These are phyloP conservation scores for Claviceps purpurea DNA, from an alignment of 2,329 filamentous ascomycete species.

Conservation along the genomic window DNA sequence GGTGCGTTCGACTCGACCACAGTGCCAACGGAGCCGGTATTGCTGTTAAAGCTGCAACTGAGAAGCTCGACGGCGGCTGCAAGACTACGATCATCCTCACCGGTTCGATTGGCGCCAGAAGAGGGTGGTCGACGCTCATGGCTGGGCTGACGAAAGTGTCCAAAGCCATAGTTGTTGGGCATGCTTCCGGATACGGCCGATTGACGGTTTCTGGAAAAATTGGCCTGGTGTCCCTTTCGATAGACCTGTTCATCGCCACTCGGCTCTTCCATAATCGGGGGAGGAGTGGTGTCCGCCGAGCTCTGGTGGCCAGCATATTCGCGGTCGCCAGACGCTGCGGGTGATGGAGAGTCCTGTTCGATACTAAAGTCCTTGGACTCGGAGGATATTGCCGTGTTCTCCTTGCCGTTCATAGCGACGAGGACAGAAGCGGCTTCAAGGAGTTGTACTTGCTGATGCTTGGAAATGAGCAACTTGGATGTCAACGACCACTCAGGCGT, in stretches of 20 bases:
- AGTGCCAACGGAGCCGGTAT: conserved; percentile 49
- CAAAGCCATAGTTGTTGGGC: conserved; percentile 29
- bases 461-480: conserved; percentile 95
- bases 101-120: conserved; percentile 59
- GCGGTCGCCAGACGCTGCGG: conserved; percentile 67
- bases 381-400: conserved; percentile 45
- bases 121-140: conserved; percentile 66
- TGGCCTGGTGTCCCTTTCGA: conserved; percentile 41
- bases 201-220: conserved; percentile 69
- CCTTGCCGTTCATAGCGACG: conserved; percentile 65
- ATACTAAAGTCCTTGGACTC: conserved; percentile 58
- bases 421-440: conserved; percentile 94
- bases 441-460: conserved; percentile 97
- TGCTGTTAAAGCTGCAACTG: conserved; percentile 81
- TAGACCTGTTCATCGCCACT: conserved; percentile 37
- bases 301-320: conserved; percentile 66
- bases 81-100: conserved; percentile 75
- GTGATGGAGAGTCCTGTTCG: conserved; percentile 71
- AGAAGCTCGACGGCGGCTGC: conserved; percentile 83
- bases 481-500: conserved; percentile 96
- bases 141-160: conserved; percentile 59
- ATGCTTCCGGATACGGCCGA: conserved; percentile 44
- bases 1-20: conserved; percentile 58
- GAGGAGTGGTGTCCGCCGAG: conserved; percentile 86
- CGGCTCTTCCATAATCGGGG: conserved; percentile 59